Conservation (phyloP, 257 asterid species). For the Anisodus tanguticus region DNA sequence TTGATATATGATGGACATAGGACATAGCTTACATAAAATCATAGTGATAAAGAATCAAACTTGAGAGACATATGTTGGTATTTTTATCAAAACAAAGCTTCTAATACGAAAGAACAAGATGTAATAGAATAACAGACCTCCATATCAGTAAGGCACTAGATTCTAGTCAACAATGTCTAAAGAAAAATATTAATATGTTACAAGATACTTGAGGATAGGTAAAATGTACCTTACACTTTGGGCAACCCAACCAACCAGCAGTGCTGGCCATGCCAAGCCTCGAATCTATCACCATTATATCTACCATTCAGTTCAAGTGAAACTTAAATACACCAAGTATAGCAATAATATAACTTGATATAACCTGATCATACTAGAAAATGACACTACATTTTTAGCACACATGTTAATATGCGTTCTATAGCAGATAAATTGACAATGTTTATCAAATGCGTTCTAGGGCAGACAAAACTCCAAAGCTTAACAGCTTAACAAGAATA, state of each 20-base stretch:
- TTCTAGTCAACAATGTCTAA: not conserved
- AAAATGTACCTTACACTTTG: constrained; percentile 82
- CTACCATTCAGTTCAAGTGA: constrained; percentile 16
- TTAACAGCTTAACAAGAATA: not conserved
- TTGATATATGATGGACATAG: not conserved
- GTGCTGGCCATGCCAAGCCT: constrained; percentile 95
- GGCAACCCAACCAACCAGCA: constrained; percentile 96
- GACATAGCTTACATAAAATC: not conserved
- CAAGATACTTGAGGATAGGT: not conserved
- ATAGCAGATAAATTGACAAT: not conserved
- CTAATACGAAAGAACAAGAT: not conserved
- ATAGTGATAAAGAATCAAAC: constrained; percentile 13
- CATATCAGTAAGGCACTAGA: constrained; percentile 4
- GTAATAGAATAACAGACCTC: not conserved
- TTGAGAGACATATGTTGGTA: not conserved
- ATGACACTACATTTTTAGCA: not conserved
- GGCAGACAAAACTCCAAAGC: not conserved
- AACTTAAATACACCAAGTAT: constrained; percentile 5
- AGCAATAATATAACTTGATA: not conserved
- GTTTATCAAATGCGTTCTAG: not conserved
- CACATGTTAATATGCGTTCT: not conserved
- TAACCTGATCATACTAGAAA: not conserved
- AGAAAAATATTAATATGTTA: not conserved
- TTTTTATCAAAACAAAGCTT: not conserved
- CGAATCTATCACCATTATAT: constrained; percentile 65